These are phyloP conservation scores for Panus rudis DNA, from an alignment of 768 basidiomycete species.

Conservation along the genomic window DNA sequence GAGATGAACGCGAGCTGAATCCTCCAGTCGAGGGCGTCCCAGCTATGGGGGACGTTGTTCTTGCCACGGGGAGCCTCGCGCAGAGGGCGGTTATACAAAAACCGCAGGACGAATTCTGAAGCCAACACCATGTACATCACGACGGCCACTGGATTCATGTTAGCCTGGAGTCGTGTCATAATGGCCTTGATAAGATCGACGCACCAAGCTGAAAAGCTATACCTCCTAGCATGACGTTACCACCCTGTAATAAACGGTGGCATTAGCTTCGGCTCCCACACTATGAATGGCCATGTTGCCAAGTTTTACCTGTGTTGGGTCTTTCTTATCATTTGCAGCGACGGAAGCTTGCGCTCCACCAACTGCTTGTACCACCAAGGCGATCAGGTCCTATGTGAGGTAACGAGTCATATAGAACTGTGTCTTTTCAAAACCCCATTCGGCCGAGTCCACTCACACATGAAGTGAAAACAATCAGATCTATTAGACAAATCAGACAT, in stretches of 20 bases:
- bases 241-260: conserved; percentile 11
- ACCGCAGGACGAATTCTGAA: conserved; percentile 39
- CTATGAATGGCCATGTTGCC: not conserved
- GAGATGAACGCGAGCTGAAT: conserved; percentile 11
- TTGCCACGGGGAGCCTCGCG: not conserved
- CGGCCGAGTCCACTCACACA: not conserved
- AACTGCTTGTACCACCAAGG: conserved; percentile 32
- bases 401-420: not conserved
- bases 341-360: conserved; percentile 29
- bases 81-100: conserved; percentile 4
- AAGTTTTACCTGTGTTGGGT: conserved; percentile 8
- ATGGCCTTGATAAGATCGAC: conserved; percentile 3
- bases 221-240: conserved; percentile 24
- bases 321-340: conserved; percentile 8
- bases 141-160: conserved; percentile 38
- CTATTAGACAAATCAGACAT: conserved; percentile 3
- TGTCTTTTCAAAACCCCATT: not conserved
- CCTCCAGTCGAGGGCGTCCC: not conserved
- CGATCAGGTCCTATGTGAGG: conserved; percentile 26
- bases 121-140: conserved; percentile 34
- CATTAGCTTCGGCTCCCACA: not conserved
- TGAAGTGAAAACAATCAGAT: not conserved
- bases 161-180: not conserved
- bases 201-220: conserved; percentile 20
- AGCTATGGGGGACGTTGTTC: not conserved